These are phyloP conservation scores for Vitis hybrid DNA, from an alignment of 177 flowering plant genomes.

Conservation along the genomic window DNA sequence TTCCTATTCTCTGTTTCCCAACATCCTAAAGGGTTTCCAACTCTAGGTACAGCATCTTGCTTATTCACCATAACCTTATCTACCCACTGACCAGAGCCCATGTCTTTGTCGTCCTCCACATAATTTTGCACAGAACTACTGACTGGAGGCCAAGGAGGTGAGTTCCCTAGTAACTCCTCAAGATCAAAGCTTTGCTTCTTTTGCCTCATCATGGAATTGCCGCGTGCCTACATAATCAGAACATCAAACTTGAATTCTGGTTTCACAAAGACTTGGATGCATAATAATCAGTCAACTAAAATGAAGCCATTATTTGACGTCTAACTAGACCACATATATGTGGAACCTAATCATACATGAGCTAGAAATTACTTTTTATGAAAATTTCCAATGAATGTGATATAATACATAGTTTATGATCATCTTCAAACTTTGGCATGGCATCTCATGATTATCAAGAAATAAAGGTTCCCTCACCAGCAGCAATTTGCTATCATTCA, in stretches of 20 bases:
- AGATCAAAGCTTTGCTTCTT: slow-evolving; percentile 66
- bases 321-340: no score
- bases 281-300: background rate
- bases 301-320: background rate
- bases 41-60: slow-evolving; percentile 44
- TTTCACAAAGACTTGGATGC: background rate
- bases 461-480: no score
- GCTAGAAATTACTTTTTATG: no score
- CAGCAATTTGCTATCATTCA: no score
- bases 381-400: no score
- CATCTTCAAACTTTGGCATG: no score
- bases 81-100: slow-evolving; percentile 76
- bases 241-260: background rate
- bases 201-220: slow-evolving; percentile 45
- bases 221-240: slow-evolving; percentile 33
- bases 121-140: slow-evolving; percentile 36
- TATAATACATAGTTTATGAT: no score
- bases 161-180: slow-evolving; percentile 62
- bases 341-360: no score
- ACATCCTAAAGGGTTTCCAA: slow-evolving; percentile 36
- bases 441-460: no score
- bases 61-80: slow-evolving; percentile 97
- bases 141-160: slow-evolving; percentile 81
- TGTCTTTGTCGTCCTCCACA: slow-evolving; percentile 62
- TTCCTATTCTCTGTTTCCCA: slow-evolving; percentile 56